Conservation (phyloP, 202 grass and related monocot genomes). For the Brachypodium distachyon region DNA sequence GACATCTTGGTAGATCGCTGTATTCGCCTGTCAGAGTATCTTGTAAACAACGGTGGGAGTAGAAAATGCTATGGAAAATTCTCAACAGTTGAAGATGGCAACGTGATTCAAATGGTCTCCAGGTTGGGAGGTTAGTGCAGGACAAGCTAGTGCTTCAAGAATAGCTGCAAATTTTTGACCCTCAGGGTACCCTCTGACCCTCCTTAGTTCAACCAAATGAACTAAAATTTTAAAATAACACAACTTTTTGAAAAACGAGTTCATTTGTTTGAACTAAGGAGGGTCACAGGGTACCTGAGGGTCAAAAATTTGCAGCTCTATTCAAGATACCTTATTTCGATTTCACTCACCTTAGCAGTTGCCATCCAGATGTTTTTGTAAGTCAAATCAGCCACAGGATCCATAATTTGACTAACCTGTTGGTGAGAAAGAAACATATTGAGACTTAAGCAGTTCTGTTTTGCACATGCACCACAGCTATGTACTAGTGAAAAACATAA, state of each 20-base stretch:
- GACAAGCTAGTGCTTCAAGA: neutral
- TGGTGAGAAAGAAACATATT: conserved; percentile 13
- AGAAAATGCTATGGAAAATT: neutral
- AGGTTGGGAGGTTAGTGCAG: neutral
- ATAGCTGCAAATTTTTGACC: too few relatives aligned
- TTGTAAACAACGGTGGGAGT: neutral
- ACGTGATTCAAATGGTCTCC: neutral
- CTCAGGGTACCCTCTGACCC: too few relatives aligned
- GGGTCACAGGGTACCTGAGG: too few relatives aligned
- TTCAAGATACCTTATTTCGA: too few relatives aligned
- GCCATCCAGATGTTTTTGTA: conserved; percentile 95
- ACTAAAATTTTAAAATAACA: too few relatives aligned
- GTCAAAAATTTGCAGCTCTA: too few relatives aligned
- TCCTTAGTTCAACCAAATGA: too few relatives aligned
- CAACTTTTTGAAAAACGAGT: too few relatives aligned
- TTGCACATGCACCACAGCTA: neutral
- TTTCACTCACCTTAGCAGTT: conserved; percentile 72
- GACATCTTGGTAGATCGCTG: conserved; percentile 88
- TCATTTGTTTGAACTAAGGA: too few relatives aligned
- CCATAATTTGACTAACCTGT: conserved; percentile 78
- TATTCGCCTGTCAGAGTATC: conserved; percentile 55
- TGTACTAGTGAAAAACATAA: neutral
- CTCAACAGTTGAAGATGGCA: neutral
- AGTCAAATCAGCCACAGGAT: conserved; percentile 73
- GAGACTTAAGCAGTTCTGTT: neutral